These are phyloP conservation scores for Furcasterigmium sp. DNA, from an alignment of 2,329 filamentous ascomycete species.

Conservation along the genomic window DNA sequence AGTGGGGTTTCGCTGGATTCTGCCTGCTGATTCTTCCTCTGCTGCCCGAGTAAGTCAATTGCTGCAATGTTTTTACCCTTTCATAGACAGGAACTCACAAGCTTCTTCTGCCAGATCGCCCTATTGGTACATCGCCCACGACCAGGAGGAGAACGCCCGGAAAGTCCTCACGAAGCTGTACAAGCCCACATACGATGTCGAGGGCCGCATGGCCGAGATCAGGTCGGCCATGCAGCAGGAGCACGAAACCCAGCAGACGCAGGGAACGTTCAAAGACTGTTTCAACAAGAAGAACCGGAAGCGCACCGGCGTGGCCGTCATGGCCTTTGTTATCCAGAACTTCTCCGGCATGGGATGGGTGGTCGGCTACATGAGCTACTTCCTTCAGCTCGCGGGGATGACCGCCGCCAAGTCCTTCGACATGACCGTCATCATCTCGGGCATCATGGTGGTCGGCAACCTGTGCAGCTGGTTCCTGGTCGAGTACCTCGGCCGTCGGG, in stretches of 20 bases:
- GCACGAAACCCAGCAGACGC: constrained; percentile 14
- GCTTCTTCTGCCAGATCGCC: constrained; percentile 12
- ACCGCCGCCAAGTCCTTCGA: not conserved
- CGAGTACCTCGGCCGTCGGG: constrained; percentile 28
- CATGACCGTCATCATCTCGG: constrained; percentile 31
- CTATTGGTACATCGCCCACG: constrained; percentile 25
- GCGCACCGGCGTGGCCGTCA: constrained; percentile 5
- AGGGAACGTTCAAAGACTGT: constrained; percentile 23
- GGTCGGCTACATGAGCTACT: constrained; percentile 8
- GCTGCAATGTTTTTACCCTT: not conserved
- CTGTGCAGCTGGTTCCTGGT: constrained; percentile 31
- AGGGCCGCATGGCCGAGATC: constrained; percentile 48
- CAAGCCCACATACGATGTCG: constrained; percentile 26
- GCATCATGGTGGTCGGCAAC: constrained; percentile 33
- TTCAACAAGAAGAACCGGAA: constrained; percentile 10
- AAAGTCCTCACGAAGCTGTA: constrained; percentile 22
- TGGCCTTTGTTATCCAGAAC: constrained; percentile 2
- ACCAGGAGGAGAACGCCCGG: constrained; percentile 20
- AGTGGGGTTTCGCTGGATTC: constrained; percentile 24
- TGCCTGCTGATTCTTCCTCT: constrained; percentile 21
- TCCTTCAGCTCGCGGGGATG: constrained; percentile 1
- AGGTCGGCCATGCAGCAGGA: constrained; percentile 50
- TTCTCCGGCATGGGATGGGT: constrained; percentile 20
- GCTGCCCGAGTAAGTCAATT: constrained; percentile 21
- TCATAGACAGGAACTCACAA: constrained; percentile 3